Evolutionary conservation across 108 stramenopile species (phyloP), one percentile per base, ranked within the genome.

Genomic region (Nannochloropsis oceanica): DNA sequence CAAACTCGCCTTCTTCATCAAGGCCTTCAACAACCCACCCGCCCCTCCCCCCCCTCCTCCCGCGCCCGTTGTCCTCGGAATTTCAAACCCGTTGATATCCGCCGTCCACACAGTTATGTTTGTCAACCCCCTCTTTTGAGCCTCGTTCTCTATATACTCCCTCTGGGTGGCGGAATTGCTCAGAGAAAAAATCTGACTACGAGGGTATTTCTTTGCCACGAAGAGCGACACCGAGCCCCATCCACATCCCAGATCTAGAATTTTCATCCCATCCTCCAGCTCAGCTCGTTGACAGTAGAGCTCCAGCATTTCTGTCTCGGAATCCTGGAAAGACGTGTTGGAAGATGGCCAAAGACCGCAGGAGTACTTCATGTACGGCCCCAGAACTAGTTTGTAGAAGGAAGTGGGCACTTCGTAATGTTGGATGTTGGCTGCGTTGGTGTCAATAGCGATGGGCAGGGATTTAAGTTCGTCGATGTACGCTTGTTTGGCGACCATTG

Each of bases 391-490:
- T 25, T 90, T 91, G 88, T 96, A 99, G 84, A 99, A 96, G 27
- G 91, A 91, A 26, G 96, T 94, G 44, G 94, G 96, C 13, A 99
- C 96, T 86, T 99, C 98, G 88, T 99, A 99, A 90, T 99, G 98
- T 89, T 99, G 98, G 34, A 94, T 93, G 89, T 97, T 97, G 22
- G 98, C 97, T 42, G 82, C 95, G 11, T 93, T 87, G 26, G 95
- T 94, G 22, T 11, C 24, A 79, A 85, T 8, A 26, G 98, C 98
- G 86, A 97, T 97, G 73, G 92, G 86, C 83, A 95, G 82, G 26
- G 44, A 43, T 43, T 84, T 73, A 25, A 93, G 87, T 79, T 92
- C 92, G 79, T 83, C 80, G 1, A 90, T 79, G 82, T 89, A 86
- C 18, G 87, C 88, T 80, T 87, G 86, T 79, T 89, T 89, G 44